Conservation (phyloP, 2,329 filamentous ascomycete genomes). For the Endoconidiophora laricicola region DNA sequence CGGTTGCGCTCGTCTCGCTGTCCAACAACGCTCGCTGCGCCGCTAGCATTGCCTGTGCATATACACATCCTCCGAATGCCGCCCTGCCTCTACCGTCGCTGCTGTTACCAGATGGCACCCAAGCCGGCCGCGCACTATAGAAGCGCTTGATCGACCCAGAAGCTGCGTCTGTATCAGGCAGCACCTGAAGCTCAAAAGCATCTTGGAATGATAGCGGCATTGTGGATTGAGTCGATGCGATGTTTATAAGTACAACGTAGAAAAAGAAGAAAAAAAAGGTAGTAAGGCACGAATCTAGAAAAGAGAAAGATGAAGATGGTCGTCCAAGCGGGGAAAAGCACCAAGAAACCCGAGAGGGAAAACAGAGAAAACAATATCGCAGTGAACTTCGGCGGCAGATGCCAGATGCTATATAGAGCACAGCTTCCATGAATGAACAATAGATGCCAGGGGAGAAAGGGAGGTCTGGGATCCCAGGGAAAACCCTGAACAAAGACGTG, state of each 20-base stretch:
- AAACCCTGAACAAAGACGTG: no score
- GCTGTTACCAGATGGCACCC: neutral
- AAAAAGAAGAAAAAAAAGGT: neutral
- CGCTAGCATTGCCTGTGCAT: slow-evolving; percentile 6
- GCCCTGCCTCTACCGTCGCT: neutral
- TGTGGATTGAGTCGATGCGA: neutral
- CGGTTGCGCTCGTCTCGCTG: neutral
- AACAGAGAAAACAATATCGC: neutral
- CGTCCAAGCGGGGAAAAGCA: no score
- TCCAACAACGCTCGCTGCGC: neutral
- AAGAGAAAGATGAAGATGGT: no score
- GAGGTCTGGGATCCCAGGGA: no score
- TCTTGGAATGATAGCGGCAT: neutral
- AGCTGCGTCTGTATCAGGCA: no score
- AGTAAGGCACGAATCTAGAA: no score
- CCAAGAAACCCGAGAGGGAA: neutral
- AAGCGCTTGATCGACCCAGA: neutral
- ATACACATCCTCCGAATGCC: slow-evolving; percentile 10
- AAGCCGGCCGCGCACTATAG: neutral
- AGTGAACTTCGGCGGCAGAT: neutral
- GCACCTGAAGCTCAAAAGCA: neutral
- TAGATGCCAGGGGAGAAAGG: neutral
- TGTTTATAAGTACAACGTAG: neutral
- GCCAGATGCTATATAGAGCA: neutral
- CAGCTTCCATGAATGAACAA: neutral